Base-by-base conservation (phyloP, 108 stramenopile genomes). In the Craspedostauros australis region DNA sequence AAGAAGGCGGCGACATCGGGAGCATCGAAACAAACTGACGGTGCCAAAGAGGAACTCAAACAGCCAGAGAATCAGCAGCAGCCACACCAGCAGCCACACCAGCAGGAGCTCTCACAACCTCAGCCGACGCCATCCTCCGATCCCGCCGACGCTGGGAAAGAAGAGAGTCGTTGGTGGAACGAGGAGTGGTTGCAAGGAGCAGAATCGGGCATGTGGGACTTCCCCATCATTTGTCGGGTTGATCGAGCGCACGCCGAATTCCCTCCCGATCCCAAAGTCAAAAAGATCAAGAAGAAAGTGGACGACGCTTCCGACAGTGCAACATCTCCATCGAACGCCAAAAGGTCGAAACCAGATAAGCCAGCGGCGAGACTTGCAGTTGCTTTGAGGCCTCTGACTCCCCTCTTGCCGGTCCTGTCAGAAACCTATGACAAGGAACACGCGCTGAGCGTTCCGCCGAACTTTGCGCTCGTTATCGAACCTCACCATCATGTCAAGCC, bases 171-270 rank as follows among this genome's bases (percentile, higher is more conserved):
- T 3, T 72, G 71, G 76, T 77, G 65, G 62, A 72, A 49, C 2
- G 54, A 67, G 4, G 70, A 69, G 29, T 76, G 75, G 75, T 28
- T 76, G 11, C 28, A 59, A 11, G 39, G 38, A 5, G 46, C 64
- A 12, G 52, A 55, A 11, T 39, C 0, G 25, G 48, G 48, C 21
- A 23, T 56, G 0, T 65, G 56, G 29, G 28, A 44, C 9, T 76
- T 69, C 55, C 75, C 75, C n/a, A 60, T 80, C 5, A 16, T 80
- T 19, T 80, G 79, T 57, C 59, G 62, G 11, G 75, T 80, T 19
- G 70, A 76, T 27, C 27, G 34, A 14, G 70, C 72, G 8, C 57
- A 69, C 42, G 63, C 68, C 8, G 79, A 80, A 54, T 80, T 80
- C 37, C 79, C 79, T 2, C 66, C 42, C 2, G 75, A 80, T 34